These are phyloP conservation scores for Leucocoprinus sp. DNA, from an alignment of 768 basidiomycete species.

Conservation along the genomic window DNA sequence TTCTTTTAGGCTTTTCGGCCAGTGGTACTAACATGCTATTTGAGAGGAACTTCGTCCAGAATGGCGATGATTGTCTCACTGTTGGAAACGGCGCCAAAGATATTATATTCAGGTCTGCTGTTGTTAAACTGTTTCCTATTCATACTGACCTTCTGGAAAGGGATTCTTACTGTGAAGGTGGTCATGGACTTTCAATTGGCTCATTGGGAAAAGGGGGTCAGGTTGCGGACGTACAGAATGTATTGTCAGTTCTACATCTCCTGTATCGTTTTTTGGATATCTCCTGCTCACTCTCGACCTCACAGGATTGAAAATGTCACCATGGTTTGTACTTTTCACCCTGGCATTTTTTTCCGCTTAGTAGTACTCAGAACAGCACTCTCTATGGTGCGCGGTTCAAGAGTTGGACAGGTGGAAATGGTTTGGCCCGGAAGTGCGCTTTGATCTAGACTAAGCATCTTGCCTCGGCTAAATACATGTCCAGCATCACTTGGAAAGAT, in stretches of 20 bases:
- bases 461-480: not conserved
- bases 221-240: slow-evolving; percentile 48
- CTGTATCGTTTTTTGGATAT: too few relatives aligned
- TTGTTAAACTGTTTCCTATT: not conserved
- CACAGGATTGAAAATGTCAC: slow-evolving; percentile 35
- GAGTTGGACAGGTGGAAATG: slow-evolving; percentile 60
- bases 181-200: slow-evolving; percentile 54
- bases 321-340: slow-evolving; percentile 25
- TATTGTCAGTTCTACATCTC: slow-evolving; percentile 41
- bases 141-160: slow-evolving; percentile 18
- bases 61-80: slow-evolving; percentile 57
- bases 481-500: slow-evolving; percentile 51
- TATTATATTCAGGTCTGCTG: slow-evolving; percentile 37
- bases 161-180: slow-evolving; percentile 46
- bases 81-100: slow-evolving; percentile 49
- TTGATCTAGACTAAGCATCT: not conserved
- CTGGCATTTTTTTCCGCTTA: not conserved
- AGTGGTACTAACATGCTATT: slow-evolving; percentile 50
- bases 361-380: slow-evolving; percentile 30
- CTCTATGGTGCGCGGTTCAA: slow-evolving; percentile 60
- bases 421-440: slow-evolving; percentile 44
- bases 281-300: not conserved
- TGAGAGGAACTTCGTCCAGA: slow-evolving; percentile 48
- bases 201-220: slow-evolving; percentile 37
- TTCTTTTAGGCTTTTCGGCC: slow-evolving; percentile 38